Conservation (phyloP, 805 yeast species). For the Scheffersomyces lignosus region DNA sequence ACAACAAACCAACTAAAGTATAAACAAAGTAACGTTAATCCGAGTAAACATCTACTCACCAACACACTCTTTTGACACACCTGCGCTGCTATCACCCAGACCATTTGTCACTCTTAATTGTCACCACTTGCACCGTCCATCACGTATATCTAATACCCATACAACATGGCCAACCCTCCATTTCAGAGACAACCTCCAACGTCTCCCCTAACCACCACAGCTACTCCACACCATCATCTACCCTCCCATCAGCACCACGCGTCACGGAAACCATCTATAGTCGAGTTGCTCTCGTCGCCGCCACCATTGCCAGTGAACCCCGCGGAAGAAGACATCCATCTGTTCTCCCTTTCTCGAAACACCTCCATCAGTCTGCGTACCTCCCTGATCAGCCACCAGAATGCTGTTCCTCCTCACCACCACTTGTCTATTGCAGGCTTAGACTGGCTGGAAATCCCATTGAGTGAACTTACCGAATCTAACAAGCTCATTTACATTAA, state of each 20-base stretch:
- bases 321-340: constrained; percentile 37
- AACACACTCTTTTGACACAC: too few species aligned
- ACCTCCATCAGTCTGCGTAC: constrained; percentile 28
- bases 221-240: constrained; percentile 2
- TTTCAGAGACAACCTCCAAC: constrained; percentile 13
- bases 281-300: constrained; percentile 73
- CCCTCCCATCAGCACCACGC: constrained; percentile 10
- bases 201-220: constrained; percentile 1
- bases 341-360: constrained; percentile 40
- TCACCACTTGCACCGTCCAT: too few species aligned
- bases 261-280: constrained; percentile 63
- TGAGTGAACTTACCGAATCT: constrained; percentile 73
- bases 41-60: too few species aligned
- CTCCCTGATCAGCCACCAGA: constrained; percentile 20
- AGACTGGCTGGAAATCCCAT: constrained; percentile 74
- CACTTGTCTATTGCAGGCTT: constrained; percentile 9
- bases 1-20: too few species aligned
- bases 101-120: too few species aligned
- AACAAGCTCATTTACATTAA: constrained; percentile 74
- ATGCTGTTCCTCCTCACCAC: constrained; percentile 3
- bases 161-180: constrained; percentile 16
- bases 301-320: constrained; percentile 57
- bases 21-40: too few species aligned
- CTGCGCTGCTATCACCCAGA: too few species aligned
- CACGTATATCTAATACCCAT: too few species aligned